phyloP scores from a whole-genome alignment of 306 rosid genomes.

The Hippophae rhamnoides region DNA sequence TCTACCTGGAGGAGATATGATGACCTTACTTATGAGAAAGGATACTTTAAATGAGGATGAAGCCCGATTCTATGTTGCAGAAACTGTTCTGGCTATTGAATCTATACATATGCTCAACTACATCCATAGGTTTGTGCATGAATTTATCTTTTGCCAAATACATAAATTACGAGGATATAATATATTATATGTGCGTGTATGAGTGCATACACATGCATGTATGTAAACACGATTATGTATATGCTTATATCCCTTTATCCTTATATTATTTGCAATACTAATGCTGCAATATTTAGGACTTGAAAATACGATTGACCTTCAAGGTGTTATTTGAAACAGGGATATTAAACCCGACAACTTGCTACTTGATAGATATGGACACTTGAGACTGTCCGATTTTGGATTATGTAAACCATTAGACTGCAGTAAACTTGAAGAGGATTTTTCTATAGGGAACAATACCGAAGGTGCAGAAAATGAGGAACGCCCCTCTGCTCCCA shows the following conservation, averaged over 20 bases:
- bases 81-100: conserved; percentile 85
- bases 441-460: conserved; percentile 51
- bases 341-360: conserved; percentile 97
- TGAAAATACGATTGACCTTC: background rate
- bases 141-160: too few relatives aligned
- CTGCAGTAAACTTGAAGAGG: conserved; percentile 73
- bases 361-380: conserved; percentile 90
- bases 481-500: conserved; percentile 48
- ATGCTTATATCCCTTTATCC: too few relatives aligned
- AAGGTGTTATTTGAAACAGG: conserved; percentile 42
- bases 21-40: conserved; percentile 98
- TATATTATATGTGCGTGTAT: too few relatives aligned
- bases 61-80: conserved; percentile 88
- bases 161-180: too few relatives aligned
- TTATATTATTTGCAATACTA: too few relatives aligned
- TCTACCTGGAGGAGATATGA: conserved; percentile 98
- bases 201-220: too few relatives aligned
- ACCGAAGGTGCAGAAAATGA: conserved; percentile 49
- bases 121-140: conserved; percentile 60
- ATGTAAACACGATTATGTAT: too few relatives aligned
- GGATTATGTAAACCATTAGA: conserved; percentile 98
- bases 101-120: conserved; percentile 92
- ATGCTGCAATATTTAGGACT: too few relatives aligned
- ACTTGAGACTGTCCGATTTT: conserved; percentile 88
- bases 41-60: conserved; percentile 88